phyloP scores from a whole-genome alignment of 1,284 basidiomycete genomes.

The Fomitopsis betulina region DNA sequence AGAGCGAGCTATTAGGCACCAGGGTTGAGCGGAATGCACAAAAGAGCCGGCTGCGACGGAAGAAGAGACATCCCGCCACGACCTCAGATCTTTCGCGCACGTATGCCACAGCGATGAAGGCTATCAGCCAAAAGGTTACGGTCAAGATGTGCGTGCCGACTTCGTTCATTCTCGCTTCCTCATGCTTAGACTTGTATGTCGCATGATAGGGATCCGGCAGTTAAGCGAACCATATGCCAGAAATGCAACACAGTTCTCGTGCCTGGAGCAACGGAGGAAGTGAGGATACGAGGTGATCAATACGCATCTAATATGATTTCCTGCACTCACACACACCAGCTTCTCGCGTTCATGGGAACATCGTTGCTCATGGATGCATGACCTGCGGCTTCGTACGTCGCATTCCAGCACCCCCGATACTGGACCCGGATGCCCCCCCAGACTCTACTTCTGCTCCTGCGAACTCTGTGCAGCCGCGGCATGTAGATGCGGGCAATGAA shows the following conservation, averaged over 20 bases:
- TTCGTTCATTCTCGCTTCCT: neutral
- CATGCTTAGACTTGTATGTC: neutral
- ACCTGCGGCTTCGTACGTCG: conserved; percentile 47
- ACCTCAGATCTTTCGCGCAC: conserved; percentile 52
- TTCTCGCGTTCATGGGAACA: conserved; percentile 46
- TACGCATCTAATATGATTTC: neutral
- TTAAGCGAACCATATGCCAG: conserved; percentile 76
- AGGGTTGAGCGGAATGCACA: neutral
- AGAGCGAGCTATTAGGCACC: neutral
- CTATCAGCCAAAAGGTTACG: conserved; percentile 67
- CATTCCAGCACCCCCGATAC: conserved; percentile 57
- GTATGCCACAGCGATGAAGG: conserved; percentile 64
- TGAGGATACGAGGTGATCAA: conserved; percentile 59
- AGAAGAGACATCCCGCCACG: conserved; percentile 28
- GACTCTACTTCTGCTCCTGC: neutral
- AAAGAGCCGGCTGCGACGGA: conserved; percentile 16
- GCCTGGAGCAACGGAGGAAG: conserved; percentile 58
- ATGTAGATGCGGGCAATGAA: no score
- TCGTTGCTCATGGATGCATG: conserved; percentile 52
- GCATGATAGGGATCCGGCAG: conserved; percentile 59
- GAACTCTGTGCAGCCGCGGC: no score
- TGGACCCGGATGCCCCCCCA: conserved; percentile 9
- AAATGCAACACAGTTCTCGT: conserved; percentile 60
- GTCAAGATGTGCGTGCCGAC: conserved; percentile 59
- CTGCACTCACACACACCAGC: conserved; percentile 28